Base-by-base conservation (phyloP, 1,284 basidiomycete genomes). In the Tremellales sp. region DNA sequence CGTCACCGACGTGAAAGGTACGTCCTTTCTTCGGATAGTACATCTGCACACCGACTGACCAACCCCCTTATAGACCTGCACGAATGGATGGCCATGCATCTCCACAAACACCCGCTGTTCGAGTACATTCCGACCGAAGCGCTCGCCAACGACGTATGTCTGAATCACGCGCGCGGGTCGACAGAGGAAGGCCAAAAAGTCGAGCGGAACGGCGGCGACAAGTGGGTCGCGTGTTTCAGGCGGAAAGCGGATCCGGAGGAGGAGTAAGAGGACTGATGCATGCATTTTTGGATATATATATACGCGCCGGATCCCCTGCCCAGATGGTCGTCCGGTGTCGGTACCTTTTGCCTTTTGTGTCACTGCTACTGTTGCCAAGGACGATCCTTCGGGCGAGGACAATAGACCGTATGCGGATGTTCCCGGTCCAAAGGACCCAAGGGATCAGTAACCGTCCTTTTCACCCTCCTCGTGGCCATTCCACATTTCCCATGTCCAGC, bases 151-250 rank as follows among this genome's bases (percentile, higher is more conserved):
- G 66, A 74, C 52, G 76, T 80, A 0, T 81, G 91, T 35, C 69
- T 95, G 43, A 84, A 88, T 58, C 87, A 87, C 1, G 85, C 94
- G 18, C 83, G 81, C 72, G 82, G 75, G 25, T 84, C 84, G 50
- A 98, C 95, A 4, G 95, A 99, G 72, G 93, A 97, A 72, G 94
- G 93, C 2, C 90, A 86, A 73, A 98, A 98, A 73, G 95, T 97
- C 1, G 87, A 91, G 70, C 77, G 94, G 62, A 97, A 97, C 67
- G 77, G 79, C 27, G 92, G 92, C 22, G 80, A 87, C 45, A 97
- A 97, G 73, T 95, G 67, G 58, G 56, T 60, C n/a, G 62, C 60
- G 28, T 66, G 64, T 51, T 66, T 66, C 48, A 56, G 58, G 45
- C 47, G 64, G 27, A 47, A 48, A 29, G 58, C 58, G 21, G 48